phyloP scores from a whole-genome alignment of 768 basidiomycete species.

The Phlegmacium glaucopus region DNA sequence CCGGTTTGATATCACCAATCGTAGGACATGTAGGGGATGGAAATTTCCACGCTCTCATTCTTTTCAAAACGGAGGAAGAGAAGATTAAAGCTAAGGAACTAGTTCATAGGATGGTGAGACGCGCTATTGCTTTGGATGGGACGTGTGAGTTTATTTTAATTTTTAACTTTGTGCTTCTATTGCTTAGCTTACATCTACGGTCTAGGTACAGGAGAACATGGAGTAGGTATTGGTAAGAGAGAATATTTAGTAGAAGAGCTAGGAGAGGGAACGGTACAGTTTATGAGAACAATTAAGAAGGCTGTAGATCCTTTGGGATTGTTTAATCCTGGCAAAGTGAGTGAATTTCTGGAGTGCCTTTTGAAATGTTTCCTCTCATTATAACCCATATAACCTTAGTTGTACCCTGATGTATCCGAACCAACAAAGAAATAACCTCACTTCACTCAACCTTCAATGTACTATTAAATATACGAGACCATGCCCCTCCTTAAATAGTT shows the following conservation, averaged over 20 bases:
- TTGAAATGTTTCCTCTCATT: too few species aligned
- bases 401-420: too few species aligned
- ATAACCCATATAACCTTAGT: too few species aligned
- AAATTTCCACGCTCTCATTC: conserved; percentile 45
- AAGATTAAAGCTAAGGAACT: conserved; percentile 34
- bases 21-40: conserved; percentile 80
- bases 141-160: conserved; percentile 54
- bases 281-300: conserved; percentile 82
- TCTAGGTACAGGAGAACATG: conserved; percentile 78
- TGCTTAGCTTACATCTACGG: neutral
- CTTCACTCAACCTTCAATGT: too few species aligned
- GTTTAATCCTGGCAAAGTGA: conserved; percentile 83
- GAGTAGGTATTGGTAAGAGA: conserved; percentile 83
- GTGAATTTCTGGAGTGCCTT: neutral
- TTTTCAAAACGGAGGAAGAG: conserved; percentile 60
- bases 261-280: conserved; percentile 73
- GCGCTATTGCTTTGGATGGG: conserved; percentile 69
- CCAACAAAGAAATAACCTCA: too few species aligned
- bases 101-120: conserved; percentile 59
- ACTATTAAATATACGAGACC: too few species aligned
- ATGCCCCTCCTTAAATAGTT: too few species aligned
- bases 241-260: conserved; percentile 80
- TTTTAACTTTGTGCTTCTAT: neutral
- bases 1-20: conserved; percentile 60
- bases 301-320: conserved; percentile 71